Base-by-base conservation (phyloP, 192 early-diverging fungal species). In the Coemansia sp. region DNA sequence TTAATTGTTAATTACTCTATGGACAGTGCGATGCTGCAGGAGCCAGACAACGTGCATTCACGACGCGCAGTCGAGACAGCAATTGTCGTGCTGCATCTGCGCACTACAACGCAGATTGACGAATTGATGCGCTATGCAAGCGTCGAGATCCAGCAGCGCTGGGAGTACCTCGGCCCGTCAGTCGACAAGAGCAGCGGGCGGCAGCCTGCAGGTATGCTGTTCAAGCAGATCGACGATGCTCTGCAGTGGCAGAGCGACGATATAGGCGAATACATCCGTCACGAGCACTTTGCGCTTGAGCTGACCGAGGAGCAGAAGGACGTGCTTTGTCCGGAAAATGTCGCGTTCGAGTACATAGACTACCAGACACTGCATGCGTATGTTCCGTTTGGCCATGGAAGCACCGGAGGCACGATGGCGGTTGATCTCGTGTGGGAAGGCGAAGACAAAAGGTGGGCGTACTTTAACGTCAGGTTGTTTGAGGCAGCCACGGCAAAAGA, bases 91-190 rank as follows among this genome's bases (percentile, higher is more conserved):
- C 45, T 78, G 30, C 55, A 51, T 37, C 39, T 67, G 25, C 69
- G 69, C 50, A 57, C 61, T 1, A 67, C 68, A 0, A 67, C 68
- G 33, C 67, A 78, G 38, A 78, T 78, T 47, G 64, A 78, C 50
- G 58, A 61, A 48, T 50, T 78, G 18, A 61, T 78, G 64, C 9
- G 25, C 11, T 15, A 53, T 14, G 49, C 68, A 0, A 67, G 68
- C 40, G 47, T 55, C 19, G 50, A 50, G 0, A 34, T 71, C 1
- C 49, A 70, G 17, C 64, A 78, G 51, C 68, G 74, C 21, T 78
- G 74, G 74, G 74, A 78, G 41, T 78, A 71, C 58, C 64, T 78
- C 11, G 68, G 68, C 0, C 74, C 74, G 0, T n/a, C 54, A 42
- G 18, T 40, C 5, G 19, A 23, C 57, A 38, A 43, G 22, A 40